Percentiles rank a stretch among this genome's conserved stretches.
These are phyloP conservation scores for Yamadazyma mexicana DNA, from an alignment of 1,139 yeast genomes.

Conservation along the genomic window DNA sequence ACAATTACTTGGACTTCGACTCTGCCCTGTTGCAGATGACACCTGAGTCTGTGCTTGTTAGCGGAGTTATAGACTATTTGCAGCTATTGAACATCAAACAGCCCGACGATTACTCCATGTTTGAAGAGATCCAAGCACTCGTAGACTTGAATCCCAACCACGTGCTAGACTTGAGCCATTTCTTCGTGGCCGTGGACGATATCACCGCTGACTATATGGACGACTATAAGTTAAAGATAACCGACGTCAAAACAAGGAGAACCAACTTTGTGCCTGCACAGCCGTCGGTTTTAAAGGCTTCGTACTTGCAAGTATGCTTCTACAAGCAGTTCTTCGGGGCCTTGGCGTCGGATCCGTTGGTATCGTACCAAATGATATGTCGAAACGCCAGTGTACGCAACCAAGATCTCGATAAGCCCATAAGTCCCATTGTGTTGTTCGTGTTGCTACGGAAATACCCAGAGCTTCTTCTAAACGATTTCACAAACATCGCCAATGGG, in stretches of 20 bases:
- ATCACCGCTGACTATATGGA: conserved; percentile 19
- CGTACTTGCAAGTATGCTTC: conserved; percentile 58
- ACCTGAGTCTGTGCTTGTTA: conserved; percentile 40
- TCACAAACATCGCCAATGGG: conserved; percentile 47
- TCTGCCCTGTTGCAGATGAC: conserved; percentile 21
- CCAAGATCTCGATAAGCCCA: conserved; percentile 49
- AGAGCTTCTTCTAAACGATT: conserved; percentile 41
- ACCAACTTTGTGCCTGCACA: conserved; percentile 44
- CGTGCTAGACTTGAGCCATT: conserved; percentile 21
- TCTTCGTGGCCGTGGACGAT: conserved; percentile 18
- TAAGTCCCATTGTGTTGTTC: conserved; percentile 39
- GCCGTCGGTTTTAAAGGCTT: conserved; percentile 44
- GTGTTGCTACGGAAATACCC: conserved; percentile 35
- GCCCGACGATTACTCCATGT: conserved; percentile 21
- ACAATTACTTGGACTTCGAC: conserved; percentile 45
- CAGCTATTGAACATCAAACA: conserved; percentile 17
- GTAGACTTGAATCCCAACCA: conserved; percentile 14
- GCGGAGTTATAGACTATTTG: conserved; percentile 65
- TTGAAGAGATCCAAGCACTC: conserved; percentile 23
- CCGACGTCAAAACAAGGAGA: conserved; percentile 63
- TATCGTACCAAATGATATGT: conserved; percentile 35
- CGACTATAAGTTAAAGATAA: conserved; percentile 26
- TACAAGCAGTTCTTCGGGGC: conserved; percentile 47
- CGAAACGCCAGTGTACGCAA: conserved; percentile 47
- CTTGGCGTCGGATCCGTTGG: conserved; percentile 24